phyloP scores from a whole-genome alignment of 2,329 filamentous ascomycete species.

The Emergomyces orientalis region DNA sequence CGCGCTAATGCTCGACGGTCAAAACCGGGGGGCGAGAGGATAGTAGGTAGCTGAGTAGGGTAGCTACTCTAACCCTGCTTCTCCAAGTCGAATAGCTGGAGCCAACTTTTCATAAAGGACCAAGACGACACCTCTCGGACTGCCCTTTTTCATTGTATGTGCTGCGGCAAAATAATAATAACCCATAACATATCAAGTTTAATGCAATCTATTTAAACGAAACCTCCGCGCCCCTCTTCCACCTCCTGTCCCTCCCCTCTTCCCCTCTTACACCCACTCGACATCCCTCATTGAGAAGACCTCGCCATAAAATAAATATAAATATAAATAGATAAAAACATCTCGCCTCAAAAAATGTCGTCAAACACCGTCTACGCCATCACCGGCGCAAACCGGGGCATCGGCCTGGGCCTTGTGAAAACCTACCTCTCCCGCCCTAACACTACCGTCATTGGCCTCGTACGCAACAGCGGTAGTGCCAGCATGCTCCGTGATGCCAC shows the following conservation, averaged over 20 bases:
- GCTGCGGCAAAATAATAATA: not conserved
- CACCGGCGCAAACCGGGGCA: constrained; percentile 24
- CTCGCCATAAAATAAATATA: not conserved
- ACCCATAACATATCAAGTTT: not conserved
- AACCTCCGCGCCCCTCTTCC: not conserved
- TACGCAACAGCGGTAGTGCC: constrained; percentile 15
- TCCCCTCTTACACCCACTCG: not conserved
- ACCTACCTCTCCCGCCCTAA: constrained; percentile 18
- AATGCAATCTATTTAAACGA: not conserved
- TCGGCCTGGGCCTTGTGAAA: constrained; percentile 21
- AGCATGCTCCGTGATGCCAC: constrained; percentile 10
- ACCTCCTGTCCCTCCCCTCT: no score
- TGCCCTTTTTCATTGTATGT: not conserved
- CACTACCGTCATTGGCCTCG: constrained; percentile 20
- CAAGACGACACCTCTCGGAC: not conserved
- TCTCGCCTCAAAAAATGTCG: not conserved
- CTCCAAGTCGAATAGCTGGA: not conserved
- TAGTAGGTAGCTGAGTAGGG: no score
- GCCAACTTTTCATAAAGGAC: no score
- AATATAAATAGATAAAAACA: not conserved
- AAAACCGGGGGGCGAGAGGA: no score
- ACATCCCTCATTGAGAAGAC: not conserved
- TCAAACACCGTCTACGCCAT: constrained; percentile 23
- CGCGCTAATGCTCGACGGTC: no score
- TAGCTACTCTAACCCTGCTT: no score